Conservation (phyloP, 148 eudicot species). For the Camellia lanceoleosa region DNA sequence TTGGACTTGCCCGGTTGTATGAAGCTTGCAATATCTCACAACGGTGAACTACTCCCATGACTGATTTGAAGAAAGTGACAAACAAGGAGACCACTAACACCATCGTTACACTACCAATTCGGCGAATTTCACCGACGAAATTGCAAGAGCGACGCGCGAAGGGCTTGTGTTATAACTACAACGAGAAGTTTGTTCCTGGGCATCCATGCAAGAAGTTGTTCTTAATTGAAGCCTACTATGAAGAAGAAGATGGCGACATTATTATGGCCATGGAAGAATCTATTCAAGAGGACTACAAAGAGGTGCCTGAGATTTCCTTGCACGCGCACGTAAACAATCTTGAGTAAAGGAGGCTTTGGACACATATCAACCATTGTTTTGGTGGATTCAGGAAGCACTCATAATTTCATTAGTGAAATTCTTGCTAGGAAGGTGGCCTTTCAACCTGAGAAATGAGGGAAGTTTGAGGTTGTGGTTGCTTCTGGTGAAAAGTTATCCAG, state of each 20-base stretch:
- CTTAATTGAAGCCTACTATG: not conserved
- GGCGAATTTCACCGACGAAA: not conserved
- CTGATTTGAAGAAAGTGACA: no score
- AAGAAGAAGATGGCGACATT: not conserved
- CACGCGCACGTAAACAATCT: no score
- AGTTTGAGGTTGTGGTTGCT: conserved; percentile 10
- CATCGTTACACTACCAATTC: not conserved
- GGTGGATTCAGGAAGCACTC: conserved; percentile 16
- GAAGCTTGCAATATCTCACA: no score
- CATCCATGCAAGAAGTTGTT: conserved; percentile 11
- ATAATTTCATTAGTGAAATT: conserved; percentile 8
- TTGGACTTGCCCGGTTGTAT: no score
- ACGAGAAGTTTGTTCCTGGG: not conserved
- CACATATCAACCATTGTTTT: not conserved
- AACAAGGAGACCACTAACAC: not conserved
- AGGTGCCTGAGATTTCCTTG: conserved; percentile 1
- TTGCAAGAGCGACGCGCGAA: not conserved
- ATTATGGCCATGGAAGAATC: not conserved
- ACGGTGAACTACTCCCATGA: no score
- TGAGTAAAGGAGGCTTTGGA: not conserved
- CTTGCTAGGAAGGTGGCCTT: not conserved
- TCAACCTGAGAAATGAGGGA: not conserved
- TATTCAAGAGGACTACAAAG: not conserved
- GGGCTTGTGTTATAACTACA: conserved; percentile 4
- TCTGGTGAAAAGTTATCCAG: conserved; percentile 4